Conservation (phyloP, 225 moss, liverwort and hornwort species). For the Polytrichum formosum region DNA sequence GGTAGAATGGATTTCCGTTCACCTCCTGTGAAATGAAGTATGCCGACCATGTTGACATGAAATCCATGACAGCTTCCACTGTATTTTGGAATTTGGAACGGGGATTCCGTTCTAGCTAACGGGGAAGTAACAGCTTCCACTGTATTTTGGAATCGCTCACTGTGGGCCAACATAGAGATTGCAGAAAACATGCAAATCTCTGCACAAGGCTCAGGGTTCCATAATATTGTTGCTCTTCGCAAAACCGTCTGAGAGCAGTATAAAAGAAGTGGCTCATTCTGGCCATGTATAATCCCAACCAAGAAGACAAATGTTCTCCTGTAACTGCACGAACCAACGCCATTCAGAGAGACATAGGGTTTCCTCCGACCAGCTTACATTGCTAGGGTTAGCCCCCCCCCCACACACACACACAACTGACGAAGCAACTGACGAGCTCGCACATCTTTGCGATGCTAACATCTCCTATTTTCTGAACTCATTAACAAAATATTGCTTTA, state of each 20-base stretch:
- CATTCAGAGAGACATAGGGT: no score
- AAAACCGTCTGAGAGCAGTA: neutral
- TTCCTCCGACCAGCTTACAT: no score
- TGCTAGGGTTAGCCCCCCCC: no score
- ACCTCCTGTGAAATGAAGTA: neutral
- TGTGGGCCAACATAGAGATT: neutral
- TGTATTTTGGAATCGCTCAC: neutral
- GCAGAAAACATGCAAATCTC: neutral
- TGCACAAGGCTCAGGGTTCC: neutral
- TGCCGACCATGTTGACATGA: neutral
- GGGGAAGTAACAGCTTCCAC: neutral
- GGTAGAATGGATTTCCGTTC: neutral
- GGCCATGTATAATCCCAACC: neutral
- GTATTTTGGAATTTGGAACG: neutral
- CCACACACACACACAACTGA: no score
- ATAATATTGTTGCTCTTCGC: neutral
- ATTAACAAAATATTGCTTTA: no score
- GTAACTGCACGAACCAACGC: neutral
- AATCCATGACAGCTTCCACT: neutral
- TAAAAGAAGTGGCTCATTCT: neutral
- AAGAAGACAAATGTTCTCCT: conserved; percentile 1
- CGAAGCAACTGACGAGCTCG: no score
- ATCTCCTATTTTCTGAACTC: no score
- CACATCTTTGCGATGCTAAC: no score
- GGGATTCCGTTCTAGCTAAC: no score